phyloP scores from a whole-genome alignment of 2,329 filamentous ascomycete species.

The Pestalotiopsis sp. region DNA sequence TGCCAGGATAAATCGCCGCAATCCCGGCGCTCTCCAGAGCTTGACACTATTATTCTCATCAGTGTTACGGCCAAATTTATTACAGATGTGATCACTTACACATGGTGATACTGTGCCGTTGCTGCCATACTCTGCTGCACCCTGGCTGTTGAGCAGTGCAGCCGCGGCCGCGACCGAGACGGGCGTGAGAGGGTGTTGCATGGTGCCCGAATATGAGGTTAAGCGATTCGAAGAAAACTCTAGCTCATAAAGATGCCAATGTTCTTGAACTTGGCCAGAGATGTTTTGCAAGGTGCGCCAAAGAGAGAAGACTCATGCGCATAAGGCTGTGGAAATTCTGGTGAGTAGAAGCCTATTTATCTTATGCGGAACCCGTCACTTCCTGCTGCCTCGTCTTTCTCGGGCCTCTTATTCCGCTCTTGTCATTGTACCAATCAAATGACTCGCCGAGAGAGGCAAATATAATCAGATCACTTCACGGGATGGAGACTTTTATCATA shows the following conservation, averaged over 20 bases:
- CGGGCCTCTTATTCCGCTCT: too few relatives aligned
- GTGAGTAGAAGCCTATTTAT: too few relatives aligned
- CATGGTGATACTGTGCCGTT: constrained; percentile 5
- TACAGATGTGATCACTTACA: not conserved
- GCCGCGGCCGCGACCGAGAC: not conserved
- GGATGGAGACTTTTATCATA: too few relatives aligned
- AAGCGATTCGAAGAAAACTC: not conserved
- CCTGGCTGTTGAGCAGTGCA: not conserved
- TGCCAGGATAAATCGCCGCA: not conserved
- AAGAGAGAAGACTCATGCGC: not conserved
- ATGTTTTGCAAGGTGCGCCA: not conserved
- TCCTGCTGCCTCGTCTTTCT: too few relatives aligned
- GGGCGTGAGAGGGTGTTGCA: not conserved
- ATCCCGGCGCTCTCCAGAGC: not conserved
- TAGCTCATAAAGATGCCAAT: not conserved
- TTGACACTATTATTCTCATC: not conserved
- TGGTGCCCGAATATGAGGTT: not conserved
- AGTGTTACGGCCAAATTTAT: too few relatives aligned
- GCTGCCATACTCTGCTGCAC: not conserved
- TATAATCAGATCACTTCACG: too few relatives aligned
- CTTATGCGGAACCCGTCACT: too few relatives aligned
- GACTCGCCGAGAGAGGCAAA: too few relatives aligned
- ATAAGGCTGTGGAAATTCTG: too few relatives aligned
- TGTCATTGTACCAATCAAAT: too few relatives aligned
- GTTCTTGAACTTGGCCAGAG: not conserved